phyloP scores from a whole-genome alignment of 2,329 filamentous ascomycete genomes.

The Lizonia empirigonia region DNA sequence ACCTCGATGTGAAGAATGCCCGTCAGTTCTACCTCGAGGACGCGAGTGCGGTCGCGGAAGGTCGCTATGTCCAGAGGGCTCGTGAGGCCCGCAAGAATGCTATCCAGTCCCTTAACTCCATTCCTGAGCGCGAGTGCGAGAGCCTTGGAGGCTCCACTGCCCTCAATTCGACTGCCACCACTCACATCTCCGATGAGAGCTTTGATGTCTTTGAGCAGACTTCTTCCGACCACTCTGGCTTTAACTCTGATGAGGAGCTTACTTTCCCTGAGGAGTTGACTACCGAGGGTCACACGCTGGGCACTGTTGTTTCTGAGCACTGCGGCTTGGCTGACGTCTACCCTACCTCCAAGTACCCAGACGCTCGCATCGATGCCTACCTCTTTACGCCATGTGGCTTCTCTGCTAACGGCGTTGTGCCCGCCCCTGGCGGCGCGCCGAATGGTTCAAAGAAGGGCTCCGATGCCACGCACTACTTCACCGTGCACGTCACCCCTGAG shows the following conservation, averaged over 20 bases:
- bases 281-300: conserved; percentile 91
- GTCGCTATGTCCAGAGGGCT: conserved; percentile 73
- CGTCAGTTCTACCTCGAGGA: conserved; percentile 74
- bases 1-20: conserved; percentile 68
- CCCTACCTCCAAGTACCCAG: conserved; percentile 82
- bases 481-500: conserved; percentile 96
- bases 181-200: conserved; percentile 58
- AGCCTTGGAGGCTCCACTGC: conserved; percentile 45
- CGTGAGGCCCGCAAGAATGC: conserved; percentile 66
- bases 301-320: conserved; percentile 86
- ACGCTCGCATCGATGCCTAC: conserved; percentile 93
- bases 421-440: conserved; percentile 65
- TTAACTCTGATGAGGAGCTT: conserved; percentile 62
- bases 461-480: conserved; percentile 79
- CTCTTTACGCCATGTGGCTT: conserved; percentile 97
- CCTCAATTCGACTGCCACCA: conserved; percentile 50
- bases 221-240: conserved; percentile 65
- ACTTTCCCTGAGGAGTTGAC: conserved; percentile 74
- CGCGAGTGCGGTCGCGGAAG: conserved; percentile 88
- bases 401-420: conserved; percentile 94
- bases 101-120: conserved; percentile 63
- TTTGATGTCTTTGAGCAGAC: conserved; percentile 85
- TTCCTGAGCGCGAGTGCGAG: conserved; percentile 58
- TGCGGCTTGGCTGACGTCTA: conserved; percentile 92
- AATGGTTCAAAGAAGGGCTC: conserved; percentile 50